phyloP scores from a whole-genome alignment of 805 yeast genomes.

The Teunomyces funiuensis region DNA sequence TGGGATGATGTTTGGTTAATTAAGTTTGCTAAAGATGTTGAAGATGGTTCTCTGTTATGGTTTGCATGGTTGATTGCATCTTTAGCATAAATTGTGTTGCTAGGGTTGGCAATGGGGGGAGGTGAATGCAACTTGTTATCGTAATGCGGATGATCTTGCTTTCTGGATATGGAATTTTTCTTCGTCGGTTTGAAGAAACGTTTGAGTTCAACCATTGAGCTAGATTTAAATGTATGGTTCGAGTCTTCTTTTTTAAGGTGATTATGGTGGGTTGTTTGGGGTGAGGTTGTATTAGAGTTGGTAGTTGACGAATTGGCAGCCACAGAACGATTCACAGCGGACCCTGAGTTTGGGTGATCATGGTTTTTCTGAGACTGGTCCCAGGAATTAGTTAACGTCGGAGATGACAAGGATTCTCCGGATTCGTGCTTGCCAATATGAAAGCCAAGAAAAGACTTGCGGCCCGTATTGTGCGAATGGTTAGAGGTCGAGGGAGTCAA shows the following conservation, averaged over 20 bases:
- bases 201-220: constrained; percentile 70
- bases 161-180: constrained; percentile 20
- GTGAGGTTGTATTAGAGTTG: neutral
- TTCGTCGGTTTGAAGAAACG: constrained; percentile 66
- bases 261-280: constrained; percentile 9
- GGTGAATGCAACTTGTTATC: constrained; percentile 30
- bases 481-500: constrained; percentile 33
- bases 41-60: constrained; percentile 29
- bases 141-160: constrained; percentile 13
- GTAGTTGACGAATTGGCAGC: neutral
- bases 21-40: constrained; percentile 35
- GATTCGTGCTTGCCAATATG: constrained; percentile 44
- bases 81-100: constrained; percentile 1
- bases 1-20: constrained; percentile 40
- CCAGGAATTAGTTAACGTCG: constrained; percentile 33
- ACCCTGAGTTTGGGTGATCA: constrained; percentile 8
- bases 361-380: constrained; percentile 17
- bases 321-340: constrained; percentile 7
- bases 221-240: constrained; percentile 33
- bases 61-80: constrained; percentile 1
- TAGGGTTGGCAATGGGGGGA: constrained; percentile 24
- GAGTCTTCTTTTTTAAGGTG: constrained; percentile 13
- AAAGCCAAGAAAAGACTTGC: constrained; percentile 39
- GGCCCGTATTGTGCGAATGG: constrained; percentile 19
- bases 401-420: constrained; percentile 34